Percentiles rank a stretch among this genome's conserved stretches.
Evolutionary conservation across 2,329 filamentous ascomycete genomes (phyloP).

Genomic region (Knufia fluminis): DNA sequence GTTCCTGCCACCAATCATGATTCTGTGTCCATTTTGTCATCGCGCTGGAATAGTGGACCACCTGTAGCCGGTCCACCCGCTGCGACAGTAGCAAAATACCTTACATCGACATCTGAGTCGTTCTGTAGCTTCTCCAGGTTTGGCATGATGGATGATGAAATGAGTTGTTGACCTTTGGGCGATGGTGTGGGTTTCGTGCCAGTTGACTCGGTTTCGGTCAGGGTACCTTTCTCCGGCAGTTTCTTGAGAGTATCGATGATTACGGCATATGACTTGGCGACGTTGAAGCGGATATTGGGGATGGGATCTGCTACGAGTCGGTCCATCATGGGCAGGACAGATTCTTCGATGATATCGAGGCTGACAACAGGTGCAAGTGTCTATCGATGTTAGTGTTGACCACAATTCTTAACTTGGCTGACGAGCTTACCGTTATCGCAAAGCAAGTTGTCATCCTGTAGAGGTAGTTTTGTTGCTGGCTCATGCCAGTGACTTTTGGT

Average conservation of each 20-base stretch:
- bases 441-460: slow-evolving; percentile 99
- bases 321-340: slow-evolving; percentile 91
- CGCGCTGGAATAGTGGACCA: slow-evolving; percentile 32
- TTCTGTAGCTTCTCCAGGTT: slow-evolving; percentile 92
- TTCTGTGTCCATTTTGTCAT: slow-evolving; percentile 32
- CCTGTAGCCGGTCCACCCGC: slow-evolving; percentile 46
- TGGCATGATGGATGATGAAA: slow-evolving; percentile 76
- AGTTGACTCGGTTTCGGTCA: slow-evolving; percentile 75
- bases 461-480: slow-evolving; percentile 94
- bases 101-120: slow-evolving; percentile 95
- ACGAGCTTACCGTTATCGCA: slow-evolving; percentile 75
- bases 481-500: slow-evolving; percentile 97
- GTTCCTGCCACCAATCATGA: slow-evolving; percentile 6
- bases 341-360: slow-evolving; percentile 83
- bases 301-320: slow-evolving; percentile 91
- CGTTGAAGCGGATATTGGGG: slow-evolving; percentile 98
- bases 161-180: slow-evolving; percentile 65
- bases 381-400: slow-evolving; percentile 41
- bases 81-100: slow-evolving; percentile 93
- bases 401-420: background rate
- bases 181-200: slow-evolving; percentile 53
- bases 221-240: slow-evolving; percentile 77
- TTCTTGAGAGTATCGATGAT: slow-evolving; percentile 86
- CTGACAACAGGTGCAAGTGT: slow-evolving; percentile 89
- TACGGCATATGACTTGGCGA: slow-evolving; percentile 91